Percentiles rank a stretch among this genome's conserved stretches.
These are phyloP conservation scores for Exidia glandulosa DNA, from an alignment of 768 basidiomycete species.

Conservation along the genomic window DNA sequence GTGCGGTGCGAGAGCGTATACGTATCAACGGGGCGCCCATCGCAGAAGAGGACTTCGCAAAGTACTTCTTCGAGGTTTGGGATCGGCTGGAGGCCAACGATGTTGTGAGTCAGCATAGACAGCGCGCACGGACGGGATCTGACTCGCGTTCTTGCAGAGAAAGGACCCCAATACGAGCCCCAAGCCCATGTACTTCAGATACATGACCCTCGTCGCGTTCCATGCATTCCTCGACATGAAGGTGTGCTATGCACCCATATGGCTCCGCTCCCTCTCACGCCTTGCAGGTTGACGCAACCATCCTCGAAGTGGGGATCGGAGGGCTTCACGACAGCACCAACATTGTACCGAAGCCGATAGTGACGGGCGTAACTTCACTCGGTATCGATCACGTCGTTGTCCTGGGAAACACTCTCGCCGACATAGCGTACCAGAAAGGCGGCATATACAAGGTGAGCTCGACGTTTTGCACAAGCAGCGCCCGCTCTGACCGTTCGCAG, in stretches of 20 bases:
- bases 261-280: background rate
- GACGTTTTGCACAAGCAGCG: background rate
- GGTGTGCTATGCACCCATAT: slow-evolving; percentile 18
- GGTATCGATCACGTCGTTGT: slow-evolving; percentile 87
- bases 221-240: slow-evolving; percentile 76
- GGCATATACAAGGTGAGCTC: slow-evolving; percentile 81
- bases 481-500: slow-evolving; percentile 22
- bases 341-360: slow-evolving; percentile 81
- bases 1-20: slow-evolving; percentile 92
- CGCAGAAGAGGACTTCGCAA: slow-evolving; percentile 78
- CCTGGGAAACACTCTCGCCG: slow-evolving; percentile 74
- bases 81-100: slow-evolving; percentile 59
- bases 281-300: slow-evolving; percentile 67
- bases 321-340: slow-evolving; percentile 94
- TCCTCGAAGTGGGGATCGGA: slow-evolving; percentile 95
- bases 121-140: slow-evolving; percentile 6
- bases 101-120: slow-evolving; percentile 32
- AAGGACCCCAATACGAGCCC: slow-evolving; percentile 38
- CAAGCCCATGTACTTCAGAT: slow-evolving; percentile 92
- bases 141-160: slow-evolving; percentile 28
- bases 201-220: slow-evolving; percentile 83
- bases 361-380: slow-evolving; percentile 79
- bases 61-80: slow-evolving; percentile 96
- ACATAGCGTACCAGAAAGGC: slow-evolving; percentile 92
- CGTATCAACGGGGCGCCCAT: slow-evolving; percentile 85